Evolutionary conservation across 2,329 filamentous ascomycete genomes (phyloP).

Genomic region (Fusarium dlaminii): DNA sequence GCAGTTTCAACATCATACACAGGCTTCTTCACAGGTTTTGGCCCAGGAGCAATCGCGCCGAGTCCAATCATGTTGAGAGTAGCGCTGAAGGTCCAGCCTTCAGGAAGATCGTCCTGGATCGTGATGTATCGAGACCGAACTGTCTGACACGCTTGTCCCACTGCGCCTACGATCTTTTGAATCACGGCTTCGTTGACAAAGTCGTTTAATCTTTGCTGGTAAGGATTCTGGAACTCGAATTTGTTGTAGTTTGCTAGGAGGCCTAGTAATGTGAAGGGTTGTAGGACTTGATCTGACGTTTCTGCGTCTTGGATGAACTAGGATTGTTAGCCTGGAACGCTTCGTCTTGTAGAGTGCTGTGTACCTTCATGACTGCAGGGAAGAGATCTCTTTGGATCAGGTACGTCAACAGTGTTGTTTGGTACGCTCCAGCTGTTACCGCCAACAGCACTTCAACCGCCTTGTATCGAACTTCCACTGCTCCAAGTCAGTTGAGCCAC

Average conservation of each 20-base stretch:
- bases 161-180: constrained; percentile 78
- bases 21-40: constrained; percentile 65
- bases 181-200: constrained; percentile 94
- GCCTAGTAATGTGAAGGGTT: constrained; percentile 84
- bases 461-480: constrained; percentile 79
- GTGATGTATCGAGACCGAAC: constrained; percentile 81
- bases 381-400: constrained; percentile 96
- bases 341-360: constrained; percentile 8
- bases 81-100: constrained; percentile 84
- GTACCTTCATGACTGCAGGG: constrained; percentile 91
- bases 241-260: constrained; percentile 98
- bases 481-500: constrained; percentile 39
- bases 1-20: constrained; percentile 80
- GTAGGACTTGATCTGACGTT: constrained; percentile 68
- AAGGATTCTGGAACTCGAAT: constrained; percentile 98
- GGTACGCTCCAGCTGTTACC: constrained; percentile 91
- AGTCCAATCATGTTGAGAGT: constrained; percentile 88
- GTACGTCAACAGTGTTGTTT: constrained; percentile 92
- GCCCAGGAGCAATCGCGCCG: constrained; percentile 75
- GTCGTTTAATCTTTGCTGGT: constrained; percentile 89
- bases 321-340: background rate
- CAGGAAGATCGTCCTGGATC: constrained; percentile 88
- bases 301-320: constrained; percentile 86
- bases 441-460: constrained; percentile 84
- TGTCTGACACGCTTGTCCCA: constrained; percentile 75